A percentile compares a stretch with the other conserved stretches of the same genome.
Conservation (phyloP, 176 grass and related monocot species). For the Ensete glaucum region DNA sequence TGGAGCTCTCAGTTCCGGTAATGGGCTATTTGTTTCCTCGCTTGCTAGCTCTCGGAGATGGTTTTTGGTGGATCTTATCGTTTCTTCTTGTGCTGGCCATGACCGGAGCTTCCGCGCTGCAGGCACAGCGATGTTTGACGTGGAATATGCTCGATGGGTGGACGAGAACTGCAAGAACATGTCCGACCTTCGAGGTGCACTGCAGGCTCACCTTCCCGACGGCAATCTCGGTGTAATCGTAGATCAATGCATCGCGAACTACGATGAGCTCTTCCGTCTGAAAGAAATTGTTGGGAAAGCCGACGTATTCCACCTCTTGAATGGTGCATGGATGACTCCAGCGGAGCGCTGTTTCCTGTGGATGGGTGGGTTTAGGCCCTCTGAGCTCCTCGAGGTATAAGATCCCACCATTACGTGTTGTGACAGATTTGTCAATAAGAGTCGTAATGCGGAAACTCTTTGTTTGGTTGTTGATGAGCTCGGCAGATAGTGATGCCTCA, state of each 20-base stretch:
- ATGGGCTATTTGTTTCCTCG: constrained; percentile 13
- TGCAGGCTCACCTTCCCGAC: constrained; percentile 68
- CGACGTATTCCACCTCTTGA: constrained; percentile 90
- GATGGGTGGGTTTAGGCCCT: constrained; percentile 97
- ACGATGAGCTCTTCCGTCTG: constrained; percentile 85
- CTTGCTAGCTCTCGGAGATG: constrained; percentile 9
- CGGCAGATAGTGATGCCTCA: constrained; percentile 63
- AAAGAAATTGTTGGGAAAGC: constrained; percentile 46
- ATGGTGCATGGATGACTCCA: constrained; percentile 58
- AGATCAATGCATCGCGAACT: constrained; percentile 75
- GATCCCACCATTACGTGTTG: neutral
- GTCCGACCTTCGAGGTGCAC: constrained; percentile 45
- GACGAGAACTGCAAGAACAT: constrained; percentile 62
- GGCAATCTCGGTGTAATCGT: constrained; percentile 55
- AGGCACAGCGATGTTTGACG: constrained; percentile 85
- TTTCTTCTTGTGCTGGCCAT: neutral
- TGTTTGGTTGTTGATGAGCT: neutral
- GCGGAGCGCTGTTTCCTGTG: constrained; percentile 92
- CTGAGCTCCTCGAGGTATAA: constrained; percentile 78
- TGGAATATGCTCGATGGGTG: constrained; percentile 86
- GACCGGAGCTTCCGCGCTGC: neutral
- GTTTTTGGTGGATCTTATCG: neutral
- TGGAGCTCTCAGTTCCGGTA: constrained; percentile 80
- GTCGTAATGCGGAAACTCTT: neutral
- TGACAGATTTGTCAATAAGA: neutral